phyloP scores from a whole-genome alignment of 768 basidiomycete genomes.

The Rubroboletus satanas region DNA sequence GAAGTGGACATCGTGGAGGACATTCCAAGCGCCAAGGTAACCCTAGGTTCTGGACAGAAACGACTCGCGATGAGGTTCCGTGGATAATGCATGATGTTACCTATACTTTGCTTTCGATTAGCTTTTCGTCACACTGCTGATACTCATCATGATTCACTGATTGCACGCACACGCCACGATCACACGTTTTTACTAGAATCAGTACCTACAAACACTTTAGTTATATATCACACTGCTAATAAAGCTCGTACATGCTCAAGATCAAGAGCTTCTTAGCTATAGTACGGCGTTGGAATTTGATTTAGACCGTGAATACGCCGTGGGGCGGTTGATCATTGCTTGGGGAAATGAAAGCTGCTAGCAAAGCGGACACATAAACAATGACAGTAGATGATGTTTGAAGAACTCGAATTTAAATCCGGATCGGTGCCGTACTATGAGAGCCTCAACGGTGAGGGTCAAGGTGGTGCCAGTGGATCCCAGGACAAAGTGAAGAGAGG shows the following conservation, averaged over 20 bases:
- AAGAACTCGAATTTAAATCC: not conserved
- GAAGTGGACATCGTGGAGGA: conserved; percentile 40
- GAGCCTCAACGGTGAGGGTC: not conserved
- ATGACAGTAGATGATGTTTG: not conserved
- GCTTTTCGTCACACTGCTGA: conserved; percentile 1
- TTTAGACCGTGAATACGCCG: not conserved
- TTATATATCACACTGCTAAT: conserved; percentile 15
- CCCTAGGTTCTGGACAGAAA: conserved; percentile 9
- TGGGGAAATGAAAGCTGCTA: not conserved
- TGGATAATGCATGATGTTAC: conserved; percentile 18
- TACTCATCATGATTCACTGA: not conserved
- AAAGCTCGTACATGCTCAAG: not conserved
- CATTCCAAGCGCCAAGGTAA: conserved; percentile 6
- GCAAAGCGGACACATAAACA: not conserved
- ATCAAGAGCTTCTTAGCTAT: not conserved
- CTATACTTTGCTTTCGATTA: conserved; percentile 2
- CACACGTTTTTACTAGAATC: conserved; percentile 1
- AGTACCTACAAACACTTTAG: conserved; percentile 21
- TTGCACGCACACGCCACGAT: not conserved
- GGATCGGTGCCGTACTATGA: not conserved
- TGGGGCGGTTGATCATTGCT: not conserved
- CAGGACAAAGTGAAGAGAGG: not conserved
- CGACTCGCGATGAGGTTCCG: conserved; percentile 25
- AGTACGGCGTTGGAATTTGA: not conserved
- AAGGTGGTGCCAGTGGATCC: not conserved